A percentile compares a stretch with the other conserved stretches of the same genome.
Conservation (phyloP, 2,329 filamentous ascomycete genomes). For the Tricladium varicosporioides region DNA sequence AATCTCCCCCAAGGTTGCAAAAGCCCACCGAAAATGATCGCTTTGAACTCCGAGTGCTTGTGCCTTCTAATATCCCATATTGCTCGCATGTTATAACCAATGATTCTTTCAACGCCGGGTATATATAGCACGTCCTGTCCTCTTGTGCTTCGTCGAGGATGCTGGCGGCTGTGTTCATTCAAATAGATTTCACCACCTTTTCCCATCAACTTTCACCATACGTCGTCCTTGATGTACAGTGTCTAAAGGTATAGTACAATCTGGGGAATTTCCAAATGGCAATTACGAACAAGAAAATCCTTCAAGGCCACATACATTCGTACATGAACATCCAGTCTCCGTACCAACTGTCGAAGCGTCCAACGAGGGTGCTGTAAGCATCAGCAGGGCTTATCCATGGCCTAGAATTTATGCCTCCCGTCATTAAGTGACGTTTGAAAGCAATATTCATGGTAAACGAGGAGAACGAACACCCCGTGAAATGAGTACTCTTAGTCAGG, state of each 20-base stretch:
- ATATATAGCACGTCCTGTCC: too few relatives aligned
- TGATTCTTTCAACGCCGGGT: too few relatives aligned
- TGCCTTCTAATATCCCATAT: too few relatives aligned
- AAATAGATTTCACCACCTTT: too few relatives aligned
- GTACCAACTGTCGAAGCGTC: slow-evolving; percentile 45
- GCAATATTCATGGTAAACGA: slow-evolving; percentile 48
- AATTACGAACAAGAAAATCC: neutral
- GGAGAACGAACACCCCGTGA: slow-evolving; percentile 47
- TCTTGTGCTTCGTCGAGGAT: too few relatives aligned
- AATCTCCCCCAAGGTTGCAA: too few relatives aligned
- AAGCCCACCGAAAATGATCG: too few relatives aligned
- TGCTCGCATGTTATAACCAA: too few relatives aligned
- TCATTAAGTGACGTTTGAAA: slow-evolving; percentile 44
- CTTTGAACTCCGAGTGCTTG: too few relatives aligned
- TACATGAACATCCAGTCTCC: slow-evolving; percentile 48
- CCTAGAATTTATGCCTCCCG: slow-evolving; percentile 31
- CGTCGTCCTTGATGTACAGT: too few relatives aligned
- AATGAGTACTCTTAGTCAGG: slow-evolving; percentile 41
- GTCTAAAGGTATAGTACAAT: neutral
- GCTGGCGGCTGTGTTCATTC: too few relatives aligned
- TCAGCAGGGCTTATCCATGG: slow-evolving; percentile 45
- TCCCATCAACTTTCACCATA: too few relatives aligned
- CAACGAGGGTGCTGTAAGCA: slow-evolving; percentile 42
- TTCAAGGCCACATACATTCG: slow-evolving; percentile 33
- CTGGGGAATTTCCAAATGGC: neutral